phyloP scores from a whole-genome alignment of 345 rosid genomes.

The Brassica juncea region DNA sequence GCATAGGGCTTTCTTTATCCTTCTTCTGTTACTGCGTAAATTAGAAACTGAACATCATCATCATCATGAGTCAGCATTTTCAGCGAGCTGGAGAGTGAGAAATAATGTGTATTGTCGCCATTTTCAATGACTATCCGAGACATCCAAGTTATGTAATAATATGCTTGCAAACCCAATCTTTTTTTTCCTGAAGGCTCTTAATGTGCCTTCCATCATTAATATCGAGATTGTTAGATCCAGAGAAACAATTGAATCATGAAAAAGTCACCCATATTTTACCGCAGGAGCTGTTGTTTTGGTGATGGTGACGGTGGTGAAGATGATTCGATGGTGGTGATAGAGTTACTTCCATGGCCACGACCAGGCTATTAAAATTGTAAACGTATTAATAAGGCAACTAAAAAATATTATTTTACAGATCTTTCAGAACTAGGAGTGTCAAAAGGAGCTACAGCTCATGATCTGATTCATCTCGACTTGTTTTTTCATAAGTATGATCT shows the following conservation, averaged over 20 bases:
- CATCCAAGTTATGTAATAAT: conserved; percentile 68
- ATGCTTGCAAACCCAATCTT: conserved; percentile 73
- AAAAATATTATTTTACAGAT: background rate
- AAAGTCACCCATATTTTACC: background rate
- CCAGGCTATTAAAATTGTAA: background rate
- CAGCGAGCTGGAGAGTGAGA: conserved; percentile 38
- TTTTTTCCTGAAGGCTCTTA: background rate
- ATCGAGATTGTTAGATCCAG: background rate
- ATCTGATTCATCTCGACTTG: too few species aligned
- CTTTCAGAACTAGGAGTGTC: background rate
- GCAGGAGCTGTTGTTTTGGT: background rate
- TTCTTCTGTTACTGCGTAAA: conserved; percentile 63
- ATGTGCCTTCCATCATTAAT: background rate
- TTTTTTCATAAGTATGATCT: too few species aligned
- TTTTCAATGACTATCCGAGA: conserved; percentile 36
- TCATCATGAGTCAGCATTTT: conserved; percentile 51
- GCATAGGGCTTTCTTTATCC: conserved; percentile 52
- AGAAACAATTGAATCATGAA: background rate
- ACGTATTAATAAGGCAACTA: background rate
- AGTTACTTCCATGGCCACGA: background rate
- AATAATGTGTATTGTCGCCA: conserved; percentile 38
- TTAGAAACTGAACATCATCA: conserved; percentile 66
- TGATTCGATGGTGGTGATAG: background rate
- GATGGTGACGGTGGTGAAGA: background rate
- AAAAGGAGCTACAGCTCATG: too few species aligned